Base-by-base conservation (phyloP, 768 basidiomycete genomes). In the Hysterangium stoloniferum region DNA sequence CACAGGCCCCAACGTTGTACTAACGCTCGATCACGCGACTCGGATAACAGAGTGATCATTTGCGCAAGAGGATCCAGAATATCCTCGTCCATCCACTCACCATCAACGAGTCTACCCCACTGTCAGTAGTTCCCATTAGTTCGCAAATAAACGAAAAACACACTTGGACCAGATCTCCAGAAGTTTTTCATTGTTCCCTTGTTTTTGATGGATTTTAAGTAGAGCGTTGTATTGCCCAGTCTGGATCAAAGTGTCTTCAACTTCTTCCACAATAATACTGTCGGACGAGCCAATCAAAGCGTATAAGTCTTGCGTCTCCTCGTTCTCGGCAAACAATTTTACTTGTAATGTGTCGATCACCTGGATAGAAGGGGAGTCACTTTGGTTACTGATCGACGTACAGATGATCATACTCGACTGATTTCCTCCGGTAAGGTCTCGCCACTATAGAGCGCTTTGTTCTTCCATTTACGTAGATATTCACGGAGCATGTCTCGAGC, bases 1-100 rank as follows among this genome's bases (percentile, higher is more conserved):
- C 93, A 95, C 6, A 88, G 66, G 2, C 78, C 84, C 81, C 91
- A 93, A 45, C 76, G 73, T 54, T 84, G 80, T 4, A 80, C 77
- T 46, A 91, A 59, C 2, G 67, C 59, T 22, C 77, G 75, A 58
- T 88, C 82, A 52, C 72, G 76, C 52, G 75, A 77, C 38, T 76
- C 73, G 4, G 64, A 68, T 4, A 93, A 65, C 12, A 86, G 61
- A 8, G 67, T 57, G 29, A 85, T 67, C 66, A 86, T 79, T 50
- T 79, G 72, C 1, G 71, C 68, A 5, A 83, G 59, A 1, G 88
- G 85, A 55, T 89, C 79, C 17, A 67, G 61, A 45, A 87, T 76
- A 35, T 79, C 76, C 3, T 75, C 70, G 61, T 86, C 86, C 3
- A 64, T 69, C 73, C 76, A 83, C 58, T 74, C 71, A 5, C 80